Evolutionary conservation across 805 yeast genomes (phyloP), one percentile per base, ranked within the genome.

Genomic region (Torulaspora microellipsoides): DNA sequence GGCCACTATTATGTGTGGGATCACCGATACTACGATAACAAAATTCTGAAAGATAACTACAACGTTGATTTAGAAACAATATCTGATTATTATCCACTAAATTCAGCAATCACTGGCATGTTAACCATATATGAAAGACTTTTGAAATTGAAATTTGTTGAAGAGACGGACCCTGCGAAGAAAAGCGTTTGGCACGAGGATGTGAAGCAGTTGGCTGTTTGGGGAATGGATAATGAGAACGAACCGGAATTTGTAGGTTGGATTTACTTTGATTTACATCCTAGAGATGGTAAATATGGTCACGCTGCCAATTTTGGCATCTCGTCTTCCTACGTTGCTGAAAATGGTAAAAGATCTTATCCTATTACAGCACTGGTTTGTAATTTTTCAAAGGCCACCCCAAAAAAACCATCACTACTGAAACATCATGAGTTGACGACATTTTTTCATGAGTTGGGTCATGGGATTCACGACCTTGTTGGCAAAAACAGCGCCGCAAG

Each of bases 371-470:
- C 89, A 0, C 70, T 87, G 48, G 93, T 87, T 27, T 85, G 95
- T 68, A 87, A 85, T 64, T 87, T 87, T 64, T 81, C 93, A 27
- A 81, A 81, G 58, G 75, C 83, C 4, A 66, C 69, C 13, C 7
- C 25, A 10, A 76, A 72, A 20, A 84, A 81, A 59, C 95, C 91
- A 15, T 78, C 90, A 1, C 70, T 87, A 53, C 73, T 87, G 55
- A 81, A 82, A 55, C 95, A 87, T 60, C 71, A 70, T 50, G 95
- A 86, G 60, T 86, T 86, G 10, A 80, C 80, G 15, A 87, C 95
- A 0, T 83, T 87, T 53, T 87, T 87, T 80, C 95, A 87, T 59
- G 95, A 87, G 64, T 72, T 86, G 51, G 95, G 95, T 20, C 95
- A 87, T 58, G 95, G 95, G 44, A 83, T 87, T 45, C 96, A 87